phyloP scores from a whole-genome alignment of 371 early-diverging fungal species.

The Haplosporangium sp. region DNA sequence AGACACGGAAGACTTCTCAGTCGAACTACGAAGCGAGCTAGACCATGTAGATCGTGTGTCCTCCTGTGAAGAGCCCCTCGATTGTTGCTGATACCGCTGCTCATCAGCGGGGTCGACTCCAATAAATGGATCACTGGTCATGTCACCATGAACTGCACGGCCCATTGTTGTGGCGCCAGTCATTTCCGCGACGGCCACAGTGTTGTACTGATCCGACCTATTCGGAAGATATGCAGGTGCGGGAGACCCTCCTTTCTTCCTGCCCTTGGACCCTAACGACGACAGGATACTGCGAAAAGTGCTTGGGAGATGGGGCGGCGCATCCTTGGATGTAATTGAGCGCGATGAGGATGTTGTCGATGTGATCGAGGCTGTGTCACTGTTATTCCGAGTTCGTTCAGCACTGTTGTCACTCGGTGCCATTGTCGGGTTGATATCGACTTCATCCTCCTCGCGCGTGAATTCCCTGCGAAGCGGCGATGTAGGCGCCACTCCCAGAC shows the following conservation, averaged over 20 bases:
- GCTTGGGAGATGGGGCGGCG: slow-evolving; percentile 5
- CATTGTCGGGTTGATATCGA: neutral
- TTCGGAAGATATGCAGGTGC: neutral
- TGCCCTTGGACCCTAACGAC: slow-evolving; percentile 15
- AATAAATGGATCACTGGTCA: slow-evolving; percentile 12
- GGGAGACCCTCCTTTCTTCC: slow-evolving; percentile 1
- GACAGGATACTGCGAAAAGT: slow-evolving; percentile 16
- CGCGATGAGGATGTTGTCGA: slow-evolving; percentile 10
- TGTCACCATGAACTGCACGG: neutral
- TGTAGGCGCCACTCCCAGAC: slow-evolving; percentile 11
- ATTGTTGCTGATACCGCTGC: neutral
- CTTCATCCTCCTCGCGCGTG: slow-evolving; percentile 9
- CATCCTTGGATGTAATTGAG: slow-evolving; percentile 5
- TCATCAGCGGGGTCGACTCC: slow-evolving; percentile 9
- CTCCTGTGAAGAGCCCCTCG: neutral
- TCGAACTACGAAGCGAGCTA: neutral
- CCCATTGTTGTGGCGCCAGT: slow-evolving; percentile 12
- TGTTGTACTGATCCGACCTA: slow-evolving; percentile 3
- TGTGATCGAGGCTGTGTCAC: slow-evolving; percentile 15
- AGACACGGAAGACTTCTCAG: neutral
- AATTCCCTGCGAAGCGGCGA: slow-evolving; percentile 31
- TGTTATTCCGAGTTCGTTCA: slow-evolving; percentile 11
- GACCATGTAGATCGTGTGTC: neutral
- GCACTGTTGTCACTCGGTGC: neutral
- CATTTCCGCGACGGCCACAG: slow-evolving; percentile 9